phyloP scores from a whole-genome alignment of 345 rosid species.

The Gossypium rotundifolium region DNA sequence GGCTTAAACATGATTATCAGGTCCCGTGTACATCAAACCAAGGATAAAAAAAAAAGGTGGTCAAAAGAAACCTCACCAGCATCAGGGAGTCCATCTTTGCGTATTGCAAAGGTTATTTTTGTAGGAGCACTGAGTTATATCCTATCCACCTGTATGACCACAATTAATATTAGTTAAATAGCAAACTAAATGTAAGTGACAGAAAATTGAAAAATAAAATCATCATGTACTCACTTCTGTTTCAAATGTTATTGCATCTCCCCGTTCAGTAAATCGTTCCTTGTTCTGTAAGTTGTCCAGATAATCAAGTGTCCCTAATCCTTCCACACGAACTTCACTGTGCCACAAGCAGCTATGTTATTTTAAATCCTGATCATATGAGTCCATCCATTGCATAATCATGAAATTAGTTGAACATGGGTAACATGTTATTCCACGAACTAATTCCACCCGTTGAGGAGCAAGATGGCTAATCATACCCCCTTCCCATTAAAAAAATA shows the following conservation, averaged over 20 bases:
- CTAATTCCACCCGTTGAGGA: background rate
- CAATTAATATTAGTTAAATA: slow-evolving; percentile 7
- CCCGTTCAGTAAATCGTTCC: slow-evolving; percentile 88
- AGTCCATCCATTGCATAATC: background rate
- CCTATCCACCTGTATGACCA: slow-evolving; percentile 54
- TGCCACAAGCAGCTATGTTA: slow-evolving; percentile 22
- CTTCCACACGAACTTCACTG: slow-evolving; percentile 98
- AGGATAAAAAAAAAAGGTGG: background rate
- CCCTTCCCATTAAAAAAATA: too few relatives aligned
- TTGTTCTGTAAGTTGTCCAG: slow-evolving; percentile 81
- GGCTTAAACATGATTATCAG: background rate
- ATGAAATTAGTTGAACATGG: background rate
- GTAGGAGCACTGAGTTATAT: slow-evolving; percentile 82
- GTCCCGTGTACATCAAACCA: background rate
- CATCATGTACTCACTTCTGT: slow-evolving; percentile 52
- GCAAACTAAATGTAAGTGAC: background rate
- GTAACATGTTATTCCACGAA: background rate
- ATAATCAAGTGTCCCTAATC: slow-evolving; percentile 87
- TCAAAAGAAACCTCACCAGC: slow-evolving; percentile 55
- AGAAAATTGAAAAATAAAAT: background rate
- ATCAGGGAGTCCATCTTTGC: slow-evolving; percentile 96
- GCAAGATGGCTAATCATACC: background rate
- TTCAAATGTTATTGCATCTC: slow-evolving; percentile 93
- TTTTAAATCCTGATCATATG: slow-evolving; percentile 7
- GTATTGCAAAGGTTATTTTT: slow-evolving; percentile 82